Conservation (phyloP, 495 filamentous ascomycete genomes). For the Massariosphaeria phaeospora region DNA sequence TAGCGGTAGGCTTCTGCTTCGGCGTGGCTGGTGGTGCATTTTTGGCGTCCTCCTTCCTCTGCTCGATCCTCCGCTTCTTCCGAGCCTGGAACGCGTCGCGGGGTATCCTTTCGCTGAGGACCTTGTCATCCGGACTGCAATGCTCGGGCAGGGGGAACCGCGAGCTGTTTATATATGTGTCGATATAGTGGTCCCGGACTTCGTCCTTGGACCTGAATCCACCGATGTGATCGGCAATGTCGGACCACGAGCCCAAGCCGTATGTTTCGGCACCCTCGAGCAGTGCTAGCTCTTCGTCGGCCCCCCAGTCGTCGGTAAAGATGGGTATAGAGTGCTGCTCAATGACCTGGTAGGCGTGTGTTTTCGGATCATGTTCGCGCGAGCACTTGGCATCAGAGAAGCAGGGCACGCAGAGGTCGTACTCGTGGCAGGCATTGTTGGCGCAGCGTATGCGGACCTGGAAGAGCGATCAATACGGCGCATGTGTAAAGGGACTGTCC, state of each 20-base stretch:
- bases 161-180: slow-evolving; percentile 76
- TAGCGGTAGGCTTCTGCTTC: slow-evolving; percentile 92
- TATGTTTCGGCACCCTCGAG: slow-evolving; percentile 97
- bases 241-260: slow-evolving; percentile 92
- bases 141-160: slow-evolving; percentile 81
- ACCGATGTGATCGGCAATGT: slow-evolving; percentile 96
- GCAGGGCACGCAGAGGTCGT: slow-evolving; percentile 94
- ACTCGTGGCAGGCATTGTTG: slow-evolving; percentile 75
- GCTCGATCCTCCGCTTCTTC: slow-evolving; percentile 93
- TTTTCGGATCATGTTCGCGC: slow-evolving; percentile 74
- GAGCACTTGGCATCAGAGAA: slow-evolving; percentile 75
- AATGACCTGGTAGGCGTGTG: slow-evolving; percentile 87
- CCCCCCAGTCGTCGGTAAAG: slow-evolving; percentile 91
- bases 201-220: slow-evolving; percentile 92
- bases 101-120: slow-evolving; percentile 69
- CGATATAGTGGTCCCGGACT: slow-evolving; percentile 85
- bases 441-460: slow-evolving; percentile 94
- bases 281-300: slow-evolving; percentile 88
- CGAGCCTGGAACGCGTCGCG: slow-evolving; percentile 88
- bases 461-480: slow-evolving; percentile 7
- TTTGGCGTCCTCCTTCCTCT: slow-evolving; percentile 81
- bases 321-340: slow-evolving; percentile 98
- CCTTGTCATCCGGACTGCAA: slow-evolving; percentile 73
- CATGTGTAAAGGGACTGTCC: neutral
- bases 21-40: slow-evolving; percentile 77